These are phyloP conservation scores for Persicaria maculosa DNA, from an alignment of 148 eudicot genomes.

Conservation along the genomic window DNA sequence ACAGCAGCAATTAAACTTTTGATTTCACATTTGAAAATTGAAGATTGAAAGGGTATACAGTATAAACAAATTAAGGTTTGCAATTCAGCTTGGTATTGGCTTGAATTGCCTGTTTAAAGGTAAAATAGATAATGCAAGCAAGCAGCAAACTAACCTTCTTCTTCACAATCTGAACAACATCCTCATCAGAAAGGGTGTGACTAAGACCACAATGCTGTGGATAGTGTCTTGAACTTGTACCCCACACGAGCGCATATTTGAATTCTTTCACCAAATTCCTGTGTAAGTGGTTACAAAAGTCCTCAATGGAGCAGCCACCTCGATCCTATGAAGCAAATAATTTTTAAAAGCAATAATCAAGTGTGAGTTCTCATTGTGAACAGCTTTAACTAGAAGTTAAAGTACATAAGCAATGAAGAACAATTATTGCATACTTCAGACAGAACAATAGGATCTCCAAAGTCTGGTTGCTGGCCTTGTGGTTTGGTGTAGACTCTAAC, in stretches of 20 bases:
- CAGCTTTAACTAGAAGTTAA: background rate
- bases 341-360: background rate
- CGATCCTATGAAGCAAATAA: conserved; percentile 54
- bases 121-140: background rate
- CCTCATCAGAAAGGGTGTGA: conserved; percentile 90
- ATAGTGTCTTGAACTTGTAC: conserved; percentile 86
- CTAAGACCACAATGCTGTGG: conserved; percentile 96
- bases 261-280: conserved; percentile 86
- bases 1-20: background rate
- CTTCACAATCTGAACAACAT: conserved; percentile 95
- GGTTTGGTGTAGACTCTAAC: conserved; percentile 98
- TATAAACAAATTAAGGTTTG: background rate
- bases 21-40: background rate
- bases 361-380: conserved; percentile 5
- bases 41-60: too few relatives aligned
- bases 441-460: conserved; percentile 88
- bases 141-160: conserved; percentile 56
- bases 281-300: conserved; percentile 92
- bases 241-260: conserved; percentile 94
- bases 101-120: background rate
- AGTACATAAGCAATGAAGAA: background rate
- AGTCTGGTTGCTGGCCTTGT: conserved; percentile 99
- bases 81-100: background rate
- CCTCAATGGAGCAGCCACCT: conserved; percentile 90
- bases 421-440: conserved; percentile 59